Evolutionary conservation across 23 red algal genomes (phyloP), one percentile per base, ranked within the genome.

Genomic region (Agarophyton chilense): DNA sequence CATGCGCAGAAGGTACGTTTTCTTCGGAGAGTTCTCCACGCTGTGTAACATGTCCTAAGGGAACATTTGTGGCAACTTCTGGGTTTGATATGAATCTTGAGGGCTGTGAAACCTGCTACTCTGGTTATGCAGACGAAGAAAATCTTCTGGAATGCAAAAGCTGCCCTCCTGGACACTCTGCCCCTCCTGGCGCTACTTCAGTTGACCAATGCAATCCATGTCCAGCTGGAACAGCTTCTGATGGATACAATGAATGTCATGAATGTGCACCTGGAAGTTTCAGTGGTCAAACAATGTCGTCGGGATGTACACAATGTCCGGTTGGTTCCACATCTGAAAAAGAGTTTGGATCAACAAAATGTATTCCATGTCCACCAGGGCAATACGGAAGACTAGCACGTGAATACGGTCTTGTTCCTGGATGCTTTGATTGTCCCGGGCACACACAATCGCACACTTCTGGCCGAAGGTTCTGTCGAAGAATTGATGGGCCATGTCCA

Each of bases 91-190:
- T 3, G 4, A 1, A 36, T 1, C 5, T 13, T 70, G 11, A 0
- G 18, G 21, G 18, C n/a, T 70, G 64, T 42, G 21, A 70, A 4
- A 5, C 32, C n/a, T 74, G 68, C 21, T 25, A 25, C n/a, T 1
- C 0, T 74, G 68, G 68, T 26, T 74, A 74, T 26, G 43, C 68
- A 0, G 68, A 74, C 41, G 68, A 74, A 25, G 68, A 74, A 26
- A 74, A 74, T 39, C 68, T 74, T 13, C 38, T 74, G 4, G 68
- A 45, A 8, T 74, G 68, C 41, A 74, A 74, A 74, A 10, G 41
- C 26, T 74, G 68, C 24, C 68, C 41, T 47, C 38, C 38, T 13
- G 68, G 68, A 47, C 21, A 24, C 11, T 34, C 40, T 7, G 68
- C 68, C 47, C 40, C 41, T 74, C 68, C 40, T 25, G 68, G 68